phyloP scores from a whole-genome alignment of 768 basidiomycete genomes.

The Auriculariales sp. region DNA sequence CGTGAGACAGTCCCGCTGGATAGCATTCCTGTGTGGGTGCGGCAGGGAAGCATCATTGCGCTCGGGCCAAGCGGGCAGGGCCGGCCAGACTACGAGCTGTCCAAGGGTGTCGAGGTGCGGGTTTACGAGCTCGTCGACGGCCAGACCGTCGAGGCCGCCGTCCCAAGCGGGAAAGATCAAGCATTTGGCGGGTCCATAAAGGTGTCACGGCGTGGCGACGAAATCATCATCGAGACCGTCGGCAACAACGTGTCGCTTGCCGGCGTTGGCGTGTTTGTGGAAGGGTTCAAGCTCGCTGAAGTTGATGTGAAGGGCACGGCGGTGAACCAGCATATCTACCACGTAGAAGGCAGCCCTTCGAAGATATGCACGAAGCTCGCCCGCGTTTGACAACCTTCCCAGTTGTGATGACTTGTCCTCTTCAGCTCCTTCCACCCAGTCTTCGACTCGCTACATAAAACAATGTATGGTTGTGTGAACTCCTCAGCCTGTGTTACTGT shows the following conservation, averaged over 20 bases:
- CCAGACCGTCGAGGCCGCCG: conserved; percentile 19
- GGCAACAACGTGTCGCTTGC: conserved; percentile 3
- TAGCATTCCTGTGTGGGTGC: conserved; percentile 53
- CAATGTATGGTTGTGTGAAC: too few relatives aligned
- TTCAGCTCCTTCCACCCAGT: too few relatives aligned
- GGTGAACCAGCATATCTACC: too few relatives aligned
- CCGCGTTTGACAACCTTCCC: not conserved
- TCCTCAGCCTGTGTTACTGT: too few relatives aligned
- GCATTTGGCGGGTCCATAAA: conserved; percentile 27
- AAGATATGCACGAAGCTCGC: conserved; percentile 11
- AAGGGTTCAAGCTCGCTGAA: conserved; percentile 7
- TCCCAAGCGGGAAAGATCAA: conserved; percentile 28
- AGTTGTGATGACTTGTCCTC: too few relatives aligned
- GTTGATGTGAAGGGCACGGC: too few relatives aligned
- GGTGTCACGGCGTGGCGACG: conserved; percentile 18
- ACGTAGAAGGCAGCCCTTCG: conserved; percentile 17
- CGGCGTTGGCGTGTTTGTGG: conserved; percentile 1
- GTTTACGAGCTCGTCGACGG: conserved; percentile 39
- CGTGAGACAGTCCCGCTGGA: conserved; percentile 47
- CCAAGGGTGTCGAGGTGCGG: conserved; percentile 31
- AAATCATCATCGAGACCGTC: conserved; percentile 17
- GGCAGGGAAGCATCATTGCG: conserved; percentile 38
- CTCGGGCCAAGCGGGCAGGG: conserved; percentile 38
- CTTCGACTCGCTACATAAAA: too few relatives aligned
- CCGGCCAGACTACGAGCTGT: conserved; percentile 49